phyloP scores from a whole-genome alignment of 805 yeast genomes.

The Nakazawaea peltata region DNA sequence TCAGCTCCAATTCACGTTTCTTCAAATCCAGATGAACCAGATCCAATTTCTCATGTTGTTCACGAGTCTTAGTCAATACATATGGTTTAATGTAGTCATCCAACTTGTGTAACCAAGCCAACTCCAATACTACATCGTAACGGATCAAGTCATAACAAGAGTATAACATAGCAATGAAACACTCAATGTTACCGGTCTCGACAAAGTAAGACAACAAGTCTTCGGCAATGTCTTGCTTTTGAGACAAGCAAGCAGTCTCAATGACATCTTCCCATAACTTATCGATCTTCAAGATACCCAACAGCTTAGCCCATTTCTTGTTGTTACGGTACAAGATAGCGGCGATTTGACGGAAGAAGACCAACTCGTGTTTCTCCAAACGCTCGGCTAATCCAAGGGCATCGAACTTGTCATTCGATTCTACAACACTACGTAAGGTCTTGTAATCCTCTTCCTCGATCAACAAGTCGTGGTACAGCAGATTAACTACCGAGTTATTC shows the following conservation, averaged over 20 bases:
- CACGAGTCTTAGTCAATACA: slow-evolving; percentile 75
- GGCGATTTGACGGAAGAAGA: slow-evolving; percentile 94
- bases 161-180: slow-evolving; percentile 84
- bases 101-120: slow-evolving; percentile 85
- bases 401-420: slow-evolving; percentile 85
- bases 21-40: slow-evolving; percentile 65
- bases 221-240: slow-evolving; percentile 73
- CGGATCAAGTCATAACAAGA: slow-evolving; percentile 74
- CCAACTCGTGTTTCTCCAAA: slow-evolving; percentile 82
- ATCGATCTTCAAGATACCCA: slow-evolving; percentile 82
- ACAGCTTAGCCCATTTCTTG: slow-evolving; percentile 88
- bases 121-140: slow-evolving; percentile 79
- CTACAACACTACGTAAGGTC: slow-evolving; percentile 80
- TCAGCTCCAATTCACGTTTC: slow-evolving; percentile 52
- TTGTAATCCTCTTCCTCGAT: slow-evolving; percentile 96
- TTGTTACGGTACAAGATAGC: slow-evolving; percentile 90
- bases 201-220: slow-evolving; percentile 88
- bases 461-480: slow-evolving; percentile 90
- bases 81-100: slow-evolving; percentile 87
- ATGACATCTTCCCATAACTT: slow-evolving; percentile 93
- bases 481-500: slow-evolving; percentile 85
- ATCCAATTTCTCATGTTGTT: slow-evolving; percentile 59
- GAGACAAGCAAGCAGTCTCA: slow-evolving; percentile 81
- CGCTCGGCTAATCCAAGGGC: slow-evolving; percentile 87
- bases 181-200: slow-evolving; percentile 94